Conservation (phyloP, 106 monocot genomes). For the Phalaenopsis aphrodite region DNA sequence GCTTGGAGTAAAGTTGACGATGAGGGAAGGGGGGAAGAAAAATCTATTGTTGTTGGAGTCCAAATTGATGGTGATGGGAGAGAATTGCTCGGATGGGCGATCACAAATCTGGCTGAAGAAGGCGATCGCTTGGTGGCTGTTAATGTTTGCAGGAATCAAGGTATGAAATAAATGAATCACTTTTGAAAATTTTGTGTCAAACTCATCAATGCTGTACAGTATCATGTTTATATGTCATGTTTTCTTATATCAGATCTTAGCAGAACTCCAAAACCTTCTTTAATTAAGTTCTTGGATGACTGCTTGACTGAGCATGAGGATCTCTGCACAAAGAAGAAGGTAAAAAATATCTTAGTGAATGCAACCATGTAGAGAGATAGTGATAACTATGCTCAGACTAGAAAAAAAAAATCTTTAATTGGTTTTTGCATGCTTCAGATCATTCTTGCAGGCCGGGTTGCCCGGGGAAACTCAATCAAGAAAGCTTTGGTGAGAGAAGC, state of each 20-base stretch:
- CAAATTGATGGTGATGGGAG: conserved; percentile 54
- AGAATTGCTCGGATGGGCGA: conserved; percentile 62
- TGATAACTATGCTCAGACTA: too few species aligned
- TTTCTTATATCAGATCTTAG: not conserved
- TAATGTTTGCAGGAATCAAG: conserved; percentile 60
- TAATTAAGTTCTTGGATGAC: conserved; percentile 41
- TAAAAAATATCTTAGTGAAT: conserved; percentile 4
- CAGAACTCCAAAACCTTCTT: conserved; percentile 10
- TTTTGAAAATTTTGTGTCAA: not conserved
- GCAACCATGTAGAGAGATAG: too few species aligned
- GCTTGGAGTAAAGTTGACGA: conserved; percentile 3
- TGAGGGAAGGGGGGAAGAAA: conserved; percentile 14
- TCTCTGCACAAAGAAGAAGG: conserved; percentile 41
- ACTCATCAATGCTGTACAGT: not conserved
- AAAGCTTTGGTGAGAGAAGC: conserved; percentile 74
- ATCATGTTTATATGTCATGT: not conserved
- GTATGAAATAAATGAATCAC: conserved; percentile 14
- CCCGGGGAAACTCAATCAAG: conserved; percentile 55
- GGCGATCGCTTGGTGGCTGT: conserved; percentile 61
- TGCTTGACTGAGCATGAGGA: conserved; percentile 40
- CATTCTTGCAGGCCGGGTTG: conserved; percentile 46
- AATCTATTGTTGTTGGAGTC: conserved; percentile 45
- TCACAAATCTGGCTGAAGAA: conserved; percentile 31
- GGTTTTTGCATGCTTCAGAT: conserved; percentile 27
- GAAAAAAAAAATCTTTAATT: too few species aligned